Percentiles rank a stretch among this genome's conserved stretches.
phyloP scores from a whole-genome alignment of 495 filamentous ascomycete genomes.

The Podospora appendiculata region DNA sequence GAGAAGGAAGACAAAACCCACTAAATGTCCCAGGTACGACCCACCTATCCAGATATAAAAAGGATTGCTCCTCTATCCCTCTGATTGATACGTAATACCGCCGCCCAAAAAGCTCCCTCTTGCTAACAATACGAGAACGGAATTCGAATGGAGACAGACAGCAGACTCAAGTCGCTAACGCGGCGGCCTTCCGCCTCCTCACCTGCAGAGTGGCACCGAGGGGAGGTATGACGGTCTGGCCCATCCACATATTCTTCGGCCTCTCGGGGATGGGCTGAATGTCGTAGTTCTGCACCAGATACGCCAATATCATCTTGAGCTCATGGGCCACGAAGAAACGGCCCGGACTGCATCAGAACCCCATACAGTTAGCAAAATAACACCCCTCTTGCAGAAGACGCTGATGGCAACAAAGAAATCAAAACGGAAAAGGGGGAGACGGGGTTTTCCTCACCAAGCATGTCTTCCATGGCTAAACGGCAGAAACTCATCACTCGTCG shows the following conservation, averaged over 20 bases:
- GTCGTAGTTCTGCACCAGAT: slow-evolving; percentile 35
- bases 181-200: slow-evolving; percentile 9
- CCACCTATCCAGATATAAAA: too few species aligned
- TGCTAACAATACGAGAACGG: too few species aligned
- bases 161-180: too few species aligned
- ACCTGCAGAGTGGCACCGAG: slow-evolving; percentile 19
- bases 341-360: slow-evolving; percentile 22
- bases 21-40: too few species aligned
- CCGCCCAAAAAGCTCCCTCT: neutral
- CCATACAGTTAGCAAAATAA: neutral
- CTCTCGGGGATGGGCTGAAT: slow-evolving; percentile 19
- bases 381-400: too few species aligned
- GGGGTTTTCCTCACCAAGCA: slow-evolving; percentile 21
- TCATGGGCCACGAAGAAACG: slow-evolving; percentile 38
- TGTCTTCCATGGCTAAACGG: slow-evolving; percentile 31
- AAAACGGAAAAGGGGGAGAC: neutral
- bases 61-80: too few species aligned
- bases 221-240: slow-evolving; percentile 21
- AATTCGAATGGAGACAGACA: too few species aligned
- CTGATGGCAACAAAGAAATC: too few species aligned
- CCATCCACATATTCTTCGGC: slow-evolving; percentile 23
- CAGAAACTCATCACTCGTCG: slow-evolving; percentile 24
- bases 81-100: too few species aligned
- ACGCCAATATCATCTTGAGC: slow-evolving; percentile 34
- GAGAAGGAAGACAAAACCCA: too few species aligned